phyloP scores from a whole-genome alignment of 257 asterid genomes.

The Gardenia jasminoides region DNA sequence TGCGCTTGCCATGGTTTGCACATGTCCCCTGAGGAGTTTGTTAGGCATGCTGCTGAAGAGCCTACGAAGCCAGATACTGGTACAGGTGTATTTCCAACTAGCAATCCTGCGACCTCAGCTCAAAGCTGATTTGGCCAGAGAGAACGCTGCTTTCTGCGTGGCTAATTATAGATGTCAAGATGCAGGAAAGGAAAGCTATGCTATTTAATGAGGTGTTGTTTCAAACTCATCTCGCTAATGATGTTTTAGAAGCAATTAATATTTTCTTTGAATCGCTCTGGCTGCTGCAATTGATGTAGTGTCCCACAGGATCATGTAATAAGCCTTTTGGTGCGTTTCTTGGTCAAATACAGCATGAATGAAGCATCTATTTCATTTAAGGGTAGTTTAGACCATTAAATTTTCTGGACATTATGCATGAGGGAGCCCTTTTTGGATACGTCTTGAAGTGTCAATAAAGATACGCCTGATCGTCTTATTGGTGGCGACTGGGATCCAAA shows the following conservation, averaged over 20 bases:
- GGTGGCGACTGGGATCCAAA: neutral
- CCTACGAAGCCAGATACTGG: conserved; percentile 40
- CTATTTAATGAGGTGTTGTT: neutral
- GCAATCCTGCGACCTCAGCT: conserved; percentile 75
- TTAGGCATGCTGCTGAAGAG: conserved; percentile 71
- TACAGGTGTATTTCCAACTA: conserved; percentile 49
- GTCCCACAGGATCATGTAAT: conserved; percentile 1
- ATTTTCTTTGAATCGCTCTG: neutral
- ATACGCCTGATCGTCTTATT: neutral
- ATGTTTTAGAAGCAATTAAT: conserved; percentile 8
- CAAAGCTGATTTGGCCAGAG: conserved; percentile 47
- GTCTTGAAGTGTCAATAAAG: neutral
- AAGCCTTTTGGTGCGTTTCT: neutral
- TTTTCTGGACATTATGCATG: neutral
- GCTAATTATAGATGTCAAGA: neutral
- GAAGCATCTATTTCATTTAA: conserved; percentile 4
- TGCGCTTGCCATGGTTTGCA: conserved; percentile 97
- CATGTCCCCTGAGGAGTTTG: conserved; percentile 89
- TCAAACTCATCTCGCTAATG: neutral
- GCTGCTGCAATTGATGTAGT: conserved; percentile 6
- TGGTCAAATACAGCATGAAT: conserved; percentile 3
- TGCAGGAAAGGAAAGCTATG: neutral
- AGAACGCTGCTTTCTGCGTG: neutral
- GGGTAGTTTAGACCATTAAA: neutral
- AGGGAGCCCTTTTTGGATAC: neutral